Percentiles rank a stretch among this genome's conserved stretches.
These are phyloP conservation scores for Colletotrichum paranaense DNA, from an alignment of 2,329 filamentous ascomycete genomes.

Conservation along the genomic window DNA sequence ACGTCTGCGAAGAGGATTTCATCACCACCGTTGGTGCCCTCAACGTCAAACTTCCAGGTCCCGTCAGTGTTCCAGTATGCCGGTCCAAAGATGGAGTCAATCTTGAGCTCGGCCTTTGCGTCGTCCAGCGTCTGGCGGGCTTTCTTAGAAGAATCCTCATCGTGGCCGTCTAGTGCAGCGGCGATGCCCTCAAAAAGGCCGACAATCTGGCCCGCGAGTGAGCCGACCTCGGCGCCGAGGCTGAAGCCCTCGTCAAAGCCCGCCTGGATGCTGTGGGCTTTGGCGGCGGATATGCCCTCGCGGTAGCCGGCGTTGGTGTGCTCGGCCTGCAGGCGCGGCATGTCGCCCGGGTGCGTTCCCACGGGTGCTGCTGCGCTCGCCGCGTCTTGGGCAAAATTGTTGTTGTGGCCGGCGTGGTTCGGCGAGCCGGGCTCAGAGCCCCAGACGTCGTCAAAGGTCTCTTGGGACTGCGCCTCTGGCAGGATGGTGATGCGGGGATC, in stretches of 20 bases:
- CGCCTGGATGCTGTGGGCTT: constrained; percentile 80
- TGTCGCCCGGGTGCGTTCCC: constrained; percentile 66
- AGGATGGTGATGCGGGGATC: constrained; percentile 6
- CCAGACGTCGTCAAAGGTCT: constrained; percentile 40
- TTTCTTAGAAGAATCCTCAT: constrained; percentile 34
- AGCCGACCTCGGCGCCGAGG: constrained; percentile 83
- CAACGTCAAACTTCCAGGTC: constrained; percentile 74
- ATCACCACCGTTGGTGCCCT: constrained; percentile 40
- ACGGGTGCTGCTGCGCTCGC: background rate
- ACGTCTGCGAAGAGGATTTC: constrained; percentile 70
- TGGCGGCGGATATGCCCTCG: constrained; percentile 83
- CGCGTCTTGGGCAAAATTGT: background rate
- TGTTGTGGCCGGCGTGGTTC: background rate
- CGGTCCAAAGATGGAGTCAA: constrained; percentile 70
- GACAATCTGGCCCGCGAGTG: constrained; percentile 78
- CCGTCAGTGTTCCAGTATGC: constrained; percentile 78
- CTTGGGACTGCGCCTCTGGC: constrained; percentile 17
- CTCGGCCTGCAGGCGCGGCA: constrained; percentile 78
- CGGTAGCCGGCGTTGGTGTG: constrained; percentile 91
- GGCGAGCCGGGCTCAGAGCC: constrained; percentile 34
- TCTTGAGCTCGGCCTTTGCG: constrained; percentile 70
- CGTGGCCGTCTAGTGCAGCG: constrained; percentile 53
- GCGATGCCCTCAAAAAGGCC: constrained; percentile 81
- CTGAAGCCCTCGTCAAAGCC: constrained; percentile 94
- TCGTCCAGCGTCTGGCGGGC: constrained; percentile 50